Conservation (phyloP, 805 yeast species). For the Saccharomycopsis sp. region DNA sequence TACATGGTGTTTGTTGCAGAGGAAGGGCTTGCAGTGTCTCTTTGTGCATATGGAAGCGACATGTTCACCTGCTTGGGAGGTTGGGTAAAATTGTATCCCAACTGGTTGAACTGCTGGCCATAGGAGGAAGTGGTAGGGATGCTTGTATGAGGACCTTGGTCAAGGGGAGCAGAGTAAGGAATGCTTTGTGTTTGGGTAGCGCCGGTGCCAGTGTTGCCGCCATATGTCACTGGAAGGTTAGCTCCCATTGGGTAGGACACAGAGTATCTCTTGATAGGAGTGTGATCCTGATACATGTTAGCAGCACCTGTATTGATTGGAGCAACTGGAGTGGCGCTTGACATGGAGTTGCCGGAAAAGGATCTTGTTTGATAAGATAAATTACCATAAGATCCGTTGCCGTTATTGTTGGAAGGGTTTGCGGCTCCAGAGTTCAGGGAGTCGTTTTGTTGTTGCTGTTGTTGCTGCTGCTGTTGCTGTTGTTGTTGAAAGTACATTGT, state of each 20-base stretch:
- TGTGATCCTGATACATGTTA: background rate
- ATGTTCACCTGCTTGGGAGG: background rate
- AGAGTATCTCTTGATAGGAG: conserved; percentile 3
- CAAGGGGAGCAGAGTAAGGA: background rate
- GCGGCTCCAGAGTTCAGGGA: no score
- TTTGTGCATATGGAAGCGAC: background rate
- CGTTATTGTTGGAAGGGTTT: background rate
- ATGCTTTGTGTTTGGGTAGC: background rate
- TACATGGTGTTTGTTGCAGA: background rate
- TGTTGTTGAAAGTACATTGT: no score
- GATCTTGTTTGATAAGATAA: background rate
- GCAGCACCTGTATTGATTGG: background rate
- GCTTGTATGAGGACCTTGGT: background rate
- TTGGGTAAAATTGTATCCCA: background rate
- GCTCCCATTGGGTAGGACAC: conserved; percentile 4
- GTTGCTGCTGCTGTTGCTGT: no score
- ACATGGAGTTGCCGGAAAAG: background rate
- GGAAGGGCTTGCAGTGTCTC: background rate
- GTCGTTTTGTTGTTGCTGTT: no score
- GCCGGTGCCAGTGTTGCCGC: no score
- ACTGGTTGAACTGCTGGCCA: background rate
- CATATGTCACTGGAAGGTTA: background rate
- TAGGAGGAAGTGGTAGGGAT: background rate
- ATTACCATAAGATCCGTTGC: background rate
- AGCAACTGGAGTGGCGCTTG: background rate